Evolutionary conservation across 2,329 filamentous ascomycete genomes (phyloP).

Genomic region (Alternaria triticina): DNA sequence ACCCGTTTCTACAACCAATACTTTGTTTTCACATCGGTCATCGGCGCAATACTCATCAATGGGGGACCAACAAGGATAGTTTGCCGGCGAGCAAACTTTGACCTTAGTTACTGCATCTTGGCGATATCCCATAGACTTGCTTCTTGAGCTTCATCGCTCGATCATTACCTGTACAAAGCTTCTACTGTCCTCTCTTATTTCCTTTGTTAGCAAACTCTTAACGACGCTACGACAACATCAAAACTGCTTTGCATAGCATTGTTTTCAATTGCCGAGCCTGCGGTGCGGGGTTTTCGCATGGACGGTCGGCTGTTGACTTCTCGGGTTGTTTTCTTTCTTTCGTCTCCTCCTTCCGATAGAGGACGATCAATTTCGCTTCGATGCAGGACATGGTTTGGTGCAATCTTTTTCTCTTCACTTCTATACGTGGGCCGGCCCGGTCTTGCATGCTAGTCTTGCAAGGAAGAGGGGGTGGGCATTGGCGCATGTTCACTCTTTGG

Average conservation of each 20-base stretch:
- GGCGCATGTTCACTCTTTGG: constrained; percentile 11
- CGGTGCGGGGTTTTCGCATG: constrained; percentile 9
- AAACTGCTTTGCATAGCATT: constrained; percentile 17
- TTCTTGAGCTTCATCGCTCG: constrained; percentile 35
- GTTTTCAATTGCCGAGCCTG: neutral
- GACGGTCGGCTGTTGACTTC: constrained; percentile 25
- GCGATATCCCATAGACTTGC: constrained; percentile 43
- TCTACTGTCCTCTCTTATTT: constrained; percentile 14
- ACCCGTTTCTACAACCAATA: constrained; percentile 27
- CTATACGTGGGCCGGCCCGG: constrained; percentile 13
- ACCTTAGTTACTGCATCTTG: constrained; percentile 20
- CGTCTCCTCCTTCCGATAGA: constrained; percentile 8
- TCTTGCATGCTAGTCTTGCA: constrained; percentile 1
- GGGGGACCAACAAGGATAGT: constrained; percentile 10
- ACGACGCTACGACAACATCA: constrained; percentile 29
- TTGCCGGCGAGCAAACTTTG: constrained; percentile 26
- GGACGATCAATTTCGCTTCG: constrained; percentile 16
- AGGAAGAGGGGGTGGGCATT: constrained; percentile 12
- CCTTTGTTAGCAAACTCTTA: constrained; percentile 17
- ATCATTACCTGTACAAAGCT: constrained; percentile 13
- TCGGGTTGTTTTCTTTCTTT: constrained; percentile 4
- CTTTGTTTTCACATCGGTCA: constrained; percentile 17
- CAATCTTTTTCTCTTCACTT: constrained; percentile 11
- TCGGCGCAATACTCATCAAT: constrained; percentile 16
- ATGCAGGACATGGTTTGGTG: constrained; percentile 29